Base-by-base conservation (phyloP, 805 yeast genomes). In the Teunomyces panamensis region DNA sequence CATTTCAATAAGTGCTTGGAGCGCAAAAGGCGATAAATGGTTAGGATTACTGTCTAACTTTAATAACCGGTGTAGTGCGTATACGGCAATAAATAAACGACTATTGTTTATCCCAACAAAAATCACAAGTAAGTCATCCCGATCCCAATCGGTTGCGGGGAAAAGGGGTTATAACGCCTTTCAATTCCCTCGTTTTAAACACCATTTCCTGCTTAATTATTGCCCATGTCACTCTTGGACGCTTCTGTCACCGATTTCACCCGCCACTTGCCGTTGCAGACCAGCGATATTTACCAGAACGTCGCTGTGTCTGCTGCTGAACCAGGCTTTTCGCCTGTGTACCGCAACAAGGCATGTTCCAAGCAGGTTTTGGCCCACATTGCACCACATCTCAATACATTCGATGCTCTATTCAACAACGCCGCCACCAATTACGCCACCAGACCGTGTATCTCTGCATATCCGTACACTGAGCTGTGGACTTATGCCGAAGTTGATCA, bases 1-100 rank as follows among this genome's bases (percentile, higher is more conserved):
- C 99, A 92, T 67, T 76, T 92, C 28, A 95, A 90, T 62, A 82
- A 96, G 57, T 92, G 99, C 62, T 66, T 90, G 20, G 88, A 89
- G 39, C 87, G 97, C 9, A 77, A 87, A 49, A 72, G 67, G 30
- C 55, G 54, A 44, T 62, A 50, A 45, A 29, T 11, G n/a, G 17
- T 16, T 20, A 43, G 32, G 11, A 35, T 13, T 34, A 34, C 10
- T 20, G 5, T 20, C 24, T 20, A 4, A 20, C 24, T 20, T 5
- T 20, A 20, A 20, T 20, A 20, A 20, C 24, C 24, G 5, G 4
- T 20, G 24, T 20, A 17, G 13, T n/a, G 13, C 7, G 13, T 34
- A 34, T 34, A 9, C 37, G 11, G 11, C 11, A 29, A 9, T 29
- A 29, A n/a, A 29, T 29, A 29, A 9, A 9, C 0, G 3, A n/a